Evolutionary conservation across 2,329 filamentous ascomycete genomes (phyloP).

Genomic region (Diaporthe capsici): DNA sequence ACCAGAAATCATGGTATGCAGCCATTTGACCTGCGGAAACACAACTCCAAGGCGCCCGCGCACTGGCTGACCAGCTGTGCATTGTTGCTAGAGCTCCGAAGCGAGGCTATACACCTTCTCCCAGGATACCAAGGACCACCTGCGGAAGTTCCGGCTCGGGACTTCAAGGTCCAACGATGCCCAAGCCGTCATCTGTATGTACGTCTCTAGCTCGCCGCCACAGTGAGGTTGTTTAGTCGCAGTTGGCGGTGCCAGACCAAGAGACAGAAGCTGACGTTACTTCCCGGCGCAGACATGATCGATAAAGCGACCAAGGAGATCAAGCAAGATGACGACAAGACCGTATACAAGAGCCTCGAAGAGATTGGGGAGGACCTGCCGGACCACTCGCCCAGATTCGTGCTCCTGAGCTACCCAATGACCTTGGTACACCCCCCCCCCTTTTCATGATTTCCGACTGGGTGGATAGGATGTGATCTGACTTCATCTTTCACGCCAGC

Average conservation of each 20-base stretch:
- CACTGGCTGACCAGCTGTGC: background rate
- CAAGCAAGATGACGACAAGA: constrained; percentile 81
- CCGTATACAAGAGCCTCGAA: constrained; percentile 83
- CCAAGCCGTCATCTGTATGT: constrained; percentile 94
- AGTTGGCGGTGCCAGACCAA: constrained; percentile 48
- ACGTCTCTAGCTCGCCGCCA: constrained; percentile 49
- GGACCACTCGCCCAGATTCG: constrained; percentile 90
- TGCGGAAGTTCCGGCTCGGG: constrained; percentile 93
- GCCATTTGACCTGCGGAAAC: background rate
- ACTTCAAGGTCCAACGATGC: constrained; percentile 89
- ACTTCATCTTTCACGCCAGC: constrained; percentile 60
- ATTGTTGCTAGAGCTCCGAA: constrained; percentile 75
- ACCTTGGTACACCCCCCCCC: constrained; percentile 73
- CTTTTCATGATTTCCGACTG: background rate
- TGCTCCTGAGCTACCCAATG: constrained; percentile 91
- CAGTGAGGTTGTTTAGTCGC: constrained; percentile 72
- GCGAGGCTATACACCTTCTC: constrained; percentile 94
- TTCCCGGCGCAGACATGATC: constrained; percentile 73
- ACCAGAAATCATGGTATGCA: constrained; percentile 37
- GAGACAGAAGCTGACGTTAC: constrained; percentile 33
- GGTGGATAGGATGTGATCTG: background rate
- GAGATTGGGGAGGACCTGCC: constrained; percentile 91
- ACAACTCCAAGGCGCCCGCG: background rate
- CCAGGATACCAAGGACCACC: constrained; percentile 86
- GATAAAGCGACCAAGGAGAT: constrained; percentile 93